Evolutionary conservation across 306 rosid species (phyloP), one percentile per base, ranked within the genome.

Genomic region (Vigna reflexopilosa): DNA sequence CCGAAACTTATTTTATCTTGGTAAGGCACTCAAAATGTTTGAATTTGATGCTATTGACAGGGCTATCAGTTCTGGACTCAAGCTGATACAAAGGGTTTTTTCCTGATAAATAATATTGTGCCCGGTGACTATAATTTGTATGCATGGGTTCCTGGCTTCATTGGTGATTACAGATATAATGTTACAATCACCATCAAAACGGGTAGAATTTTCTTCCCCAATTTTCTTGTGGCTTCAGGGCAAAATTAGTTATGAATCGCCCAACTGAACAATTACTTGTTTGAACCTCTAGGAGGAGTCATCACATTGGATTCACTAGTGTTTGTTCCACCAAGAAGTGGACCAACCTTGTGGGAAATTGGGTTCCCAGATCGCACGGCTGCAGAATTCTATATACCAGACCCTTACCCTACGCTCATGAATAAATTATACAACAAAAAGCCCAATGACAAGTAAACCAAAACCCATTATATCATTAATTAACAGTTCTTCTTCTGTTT

Each of bases 1-100:
- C n/a, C 55, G 19, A 62, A 32, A 4, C 68, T 62, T 16, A 62
- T 3, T 15, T 62, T 62, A 30, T 61, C 40, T 19, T 7, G 1
- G 28, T 59, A 32, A 15, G 40, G 34, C 16, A 69, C 4, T 45
- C 12, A 57, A 9, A 38, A 63, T 2, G 76, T n/a, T 87, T 47
- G 15, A 50, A 48, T 48, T 20, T 58, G 24, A 61, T 51, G 67
- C 4, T 44, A 47, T 45, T 49, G 17, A 54, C 68, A 94, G 98
- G 98, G 98, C 6, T 95, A 92, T 76, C 98, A 95, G 61, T 95
- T 89, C 42, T 95, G 98, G 98, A 91, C 89, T 49, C 85, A n/a
- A 72, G 68, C 96, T 0, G 86, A 91, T 70, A 34, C 57, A 0
- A 70, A 77, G 2, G 98, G 98, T 9, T 52, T 77, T 58, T 95